Evolutionary conservation across 2,329 filamentous ascomycete genomes (phyloP).

Genomic region (Curvularia sp.): DNA sequence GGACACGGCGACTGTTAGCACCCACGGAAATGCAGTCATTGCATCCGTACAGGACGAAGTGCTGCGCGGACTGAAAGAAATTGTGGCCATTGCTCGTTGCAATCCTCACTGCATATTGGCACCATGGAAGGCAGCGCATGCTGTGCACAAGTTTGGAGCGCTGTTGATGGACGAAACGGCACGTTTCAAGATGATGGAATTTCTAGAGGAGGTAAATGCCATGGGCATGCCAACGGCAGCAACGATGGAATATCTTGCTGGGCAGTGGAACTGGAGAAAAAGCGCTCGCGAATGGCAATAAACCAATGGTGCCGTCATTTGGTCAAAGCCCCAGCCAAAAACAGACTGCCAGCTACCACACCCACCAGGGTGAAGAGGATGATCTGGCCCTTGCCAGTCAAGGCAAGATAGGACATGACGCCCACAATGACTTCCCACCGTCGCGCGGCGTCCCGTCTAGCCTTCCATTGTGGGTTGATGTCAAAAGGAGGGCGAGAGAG

Average conservation of each 20-base stretch:
- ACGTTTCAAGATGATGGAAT: conserved; percentile 25
- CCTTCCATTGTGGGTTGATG: conserved; percentile 64
- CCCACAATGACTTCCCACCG: conserved; percentile 67
- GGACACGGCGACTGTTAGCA: neutral
- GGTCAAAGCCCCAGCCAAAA: conserved; percentile 29
- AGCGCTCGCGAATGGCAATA: conserved; percentile 1
- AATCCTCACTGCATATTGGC: conserved; percentile 21
- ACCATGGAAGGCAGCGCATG: conserved; percentile 21
- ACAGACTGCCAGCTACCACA: conserved; percentile 37
- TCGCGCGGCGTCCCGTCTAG: conserved; percentile 61
- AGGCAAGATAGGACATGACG: conserved; percentile 60
- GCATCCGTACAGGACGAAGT: conserved; percentile 8
- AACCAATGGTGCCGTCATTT: conserved; percentile 17
- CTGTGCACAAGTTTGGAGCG: conserved; percentile 24
- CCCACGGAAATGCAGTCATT: neutral
- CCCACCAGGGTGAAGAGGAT: conserved; percentile 45
- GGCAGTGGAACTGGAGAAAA: conserved; percentile 21
- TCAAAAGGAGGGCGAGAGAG: conserved; percentile 61
- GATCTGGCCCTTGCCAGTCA: conserved; percentile 56
- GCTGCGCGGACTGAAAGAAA: conserved; percentile 20
- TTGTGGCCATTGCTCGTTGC: conserved; percentile 26
- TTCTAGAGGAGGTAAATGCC: conserved; percentile 27
- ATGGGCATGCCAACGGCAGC: conserved; percentile 24
- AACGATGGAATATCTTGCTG: conserved; percentile 19
- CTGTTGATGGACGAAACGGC: conserved; percentile 16